Conservation (phyloP, 2,329 filamentous ascomycete genomes). For the Nemania sp. region DNA sequence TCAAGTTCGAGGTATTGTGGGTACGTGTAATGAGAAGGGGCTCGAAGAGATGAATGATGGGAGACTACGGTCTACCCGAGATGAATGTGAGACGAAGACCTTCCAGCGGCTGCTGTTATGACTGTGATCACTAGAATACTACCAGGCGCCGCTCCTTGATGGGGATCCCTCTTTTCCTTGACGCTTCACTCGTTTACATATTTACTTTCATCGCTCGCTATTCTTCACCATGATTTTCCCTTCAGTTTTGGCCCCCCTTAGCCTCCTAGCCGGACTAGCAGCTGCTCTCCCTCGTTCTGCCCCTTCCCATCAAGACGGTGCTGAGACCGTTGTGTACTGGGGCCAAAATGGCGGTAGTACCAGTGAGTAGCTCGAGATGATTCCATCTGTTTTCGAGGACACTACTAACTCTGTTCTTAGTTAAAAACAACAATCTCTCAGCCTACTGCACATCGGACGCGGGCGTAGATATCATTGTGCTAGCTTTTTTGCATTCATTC, state of each 20-base stretch:
- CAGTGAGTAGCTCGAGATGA: conserved; percentile 9
- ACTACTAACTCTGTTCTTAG: conserved; percentile 12
- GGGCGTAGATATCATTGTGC: conserved; percentile 49
- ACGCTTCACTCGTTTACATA: conserved; percentile 30
- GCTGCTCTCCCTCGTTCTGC: conserved; percentile 29
- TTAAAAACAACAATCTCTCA: conserved; percentile 45
- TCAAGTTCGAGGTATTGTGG: conserved; percentile 1
- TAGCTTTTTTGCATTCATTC: conserved; percentile 49
- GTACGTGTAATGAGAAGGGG: neutral
- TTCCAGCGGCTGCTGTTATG: conserved; percentile 9
- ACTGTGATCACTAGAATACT: conserved; percentile 22
- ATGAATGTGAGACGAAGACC: conserved; percentile 27
- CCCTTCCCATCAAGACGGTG: conserved; percentile 25
- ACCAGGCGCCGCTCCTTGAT: conserved; percentile 29
- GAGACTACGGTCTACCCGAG: conserved; percentile 11
- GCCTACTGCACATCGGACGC: conserved; percentile 45
- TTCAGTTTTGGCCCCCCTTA: conserved; percentile 25
- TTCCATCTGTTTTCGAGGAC: neutral
- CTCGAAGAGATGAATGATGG: neutral
- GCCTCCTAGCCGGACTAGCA: conserved; percentile 30
- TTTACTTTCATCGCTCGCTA: conserved; percentile 21
- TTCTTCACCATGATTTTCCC: conserved; percentile 32
- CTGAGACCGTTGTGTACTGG: conserved; percentile 43
- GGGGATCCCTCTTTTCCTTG: conserved; percentile 29
- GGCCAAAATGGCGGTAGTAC: conserved; percentile 41